phyloP scores from a whole-genome alignment of 192 early-diverging fungal genomes.

The Podochytrium sp. region DNA sequence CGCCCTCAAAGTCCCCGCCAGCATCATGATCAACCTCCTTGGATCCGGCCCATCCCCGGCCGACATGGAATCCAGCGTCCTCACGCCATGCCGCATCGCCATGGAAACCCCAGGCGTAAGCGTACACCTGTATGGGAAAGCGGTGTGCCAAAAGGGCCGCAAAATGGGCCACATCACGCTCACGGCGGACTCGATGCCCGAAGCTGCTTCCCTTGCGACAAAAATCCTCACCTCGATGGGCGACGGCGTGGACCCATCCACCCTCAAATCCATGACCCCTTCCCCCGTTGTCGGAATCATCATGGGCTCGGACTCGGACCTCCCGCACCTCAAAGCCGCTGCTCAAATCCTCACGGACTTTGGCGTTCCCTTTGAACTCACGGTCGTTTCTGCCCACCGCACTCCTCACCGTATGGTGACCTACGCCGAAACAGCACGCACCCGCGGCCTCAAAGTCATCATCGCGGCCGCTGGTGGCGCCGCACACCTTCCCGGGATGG shows the following conservation, averaged over 20 bases:
- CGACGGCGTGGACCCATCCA: constrained; percentile 9
- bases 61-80: constrained; percentile 50
- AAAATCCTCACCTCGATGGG: constrained; percentile 56
- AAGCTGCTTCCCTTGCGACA: constrained; percentile 67
- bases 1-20: constrained; percentile 85
- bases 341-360: constrained; percentile 88
- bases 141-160: constrained; percentile 80
- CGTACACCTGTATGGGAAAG: constrained; percentile 95
- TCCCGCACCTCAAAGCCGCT: constrained; percentile 91
- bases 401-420: constrained; percentile 93
- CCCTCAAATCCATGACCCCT: constrained; percentile 4
- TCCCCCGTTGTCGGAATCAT: constrained; percentile 91
- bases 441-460: constrained; percentile 92
- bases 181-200: constrained; percentile 82
- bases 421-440: constrained; percentile 85
- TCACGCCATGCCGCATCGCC: constrained; percentile 70
- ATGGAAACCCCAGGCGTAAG: constrained; percentile 83
- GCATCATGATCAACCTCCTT: constrained; percentile 95
- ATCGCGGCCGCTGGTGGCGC: constrained; percentile 99
- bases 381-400: constrained; percentile 96
- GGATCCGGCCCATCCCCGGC: constrained; percentile 67
- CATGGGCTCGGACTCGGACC: constrained; percentile 98
- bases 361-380: constrained; percentile 93
- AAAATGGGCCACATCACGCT: constrained; percentile 99
- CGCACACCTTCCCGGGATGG: constrained; percentile 99